Conservation (phyloP, 768 basidiomycete species). For the Russula sp. region DNA sequence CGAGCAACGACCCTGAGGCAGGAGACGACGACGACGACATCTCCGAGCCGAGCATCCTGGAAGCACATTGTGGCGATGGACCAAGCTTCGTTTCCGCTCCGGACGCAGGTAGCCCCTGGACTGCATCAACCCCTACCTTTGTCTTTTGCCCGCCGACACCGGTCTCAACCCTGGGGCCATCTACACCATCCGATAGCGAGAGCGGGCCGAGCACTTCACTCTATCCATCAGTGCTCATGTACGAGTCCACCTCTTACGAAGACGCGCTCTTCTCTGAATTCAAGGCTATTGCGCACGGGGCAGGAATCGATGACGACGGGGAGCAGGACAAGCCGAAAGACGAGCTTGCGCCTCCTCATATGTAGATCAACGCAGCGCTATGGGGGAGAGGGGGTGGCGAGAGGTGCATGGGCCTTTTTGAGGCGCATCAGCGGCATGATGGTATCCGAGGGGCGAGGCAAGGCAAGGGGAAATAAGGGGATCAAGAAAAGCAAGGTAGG, state of each 20-base stretch:
- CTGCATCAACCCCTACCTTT: neutral
- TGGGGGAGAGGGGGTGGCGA: neutral
- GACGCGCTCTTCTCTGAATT: constrained; percentile 5
- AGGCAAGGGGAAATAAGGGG: neutral
- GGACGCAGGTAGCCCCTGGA: neutral
- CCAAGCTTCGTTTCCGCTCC: neutral
- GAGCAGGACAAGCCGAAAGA: neutral
- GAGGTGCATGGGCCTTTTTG: neutral
- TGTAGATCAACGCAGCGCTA: neutral
- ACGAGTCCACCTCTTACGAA: constrained; percentile 9
- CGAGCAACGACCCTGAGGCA: neutral
- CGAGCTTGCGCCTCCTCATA: neutral
- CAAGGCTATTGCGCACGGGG: neutral
- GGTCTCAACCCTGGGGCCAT: neutral
- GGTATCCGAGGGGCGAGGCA: neutral
- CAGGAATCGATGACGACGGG: neutral
- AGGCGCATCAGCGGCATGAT: neutral
- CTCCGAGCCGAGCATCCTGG: neutral
- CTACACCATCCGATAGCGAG: neutral
- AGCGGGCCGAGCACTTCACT: neutral
- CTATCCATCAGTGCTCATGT: neutral
- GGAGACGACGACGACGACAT: neutral
- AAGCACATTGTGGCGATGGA: neutral
- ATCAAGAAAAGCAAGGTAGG: neutral
- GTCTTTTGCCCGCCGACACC: neutral